Percentiles rank a stretch among this genome's conserved stretches.
phyloP scores from a whole-genome alignment of 2,329 filamentous ascomycete genomes.

The Neobulgaria alba region DNA sequence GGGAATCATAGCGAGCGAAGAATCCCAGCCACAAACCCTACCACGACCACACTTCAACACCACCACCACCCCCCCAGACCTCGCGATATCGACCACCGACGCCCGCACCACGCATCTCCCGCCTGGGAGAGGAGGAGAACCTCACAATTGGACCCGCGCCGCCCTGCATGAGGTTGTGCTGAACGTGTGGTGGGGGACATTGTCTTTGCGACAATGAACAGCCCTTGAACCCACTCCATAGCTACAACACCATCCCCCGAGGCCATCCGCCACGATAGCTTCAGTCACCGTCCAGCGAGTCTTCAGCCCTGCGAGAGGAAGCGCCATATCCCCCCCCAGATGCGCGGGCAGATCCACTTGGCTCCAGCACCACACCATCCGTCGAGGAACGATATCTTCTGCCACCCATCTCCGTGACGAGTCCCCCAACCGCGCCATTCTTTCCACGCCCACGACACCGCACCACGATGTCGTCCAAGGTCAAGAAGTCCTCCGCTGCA shows the following conservation, averaged over 20 bases:
- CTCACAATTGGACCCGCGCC: constrained; percentile 8
- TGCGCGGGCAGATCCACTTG: constrained; percentile 1
- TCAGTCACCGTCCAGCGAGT: too few species aligned
- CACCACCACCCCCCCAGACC: neutral
- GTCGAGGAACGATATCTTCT: neutral
- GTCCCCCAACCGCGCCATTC: neutral
- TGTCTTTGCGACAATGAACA: constrained; percentile 22
- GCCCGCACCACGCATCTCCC: neutral
- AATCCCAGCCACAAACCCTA: neutral
- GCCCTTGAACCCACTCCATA: constrained; percentile 17
- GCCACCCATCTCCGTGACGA: too few species aligned
- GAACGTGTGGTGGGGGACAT: constrained; percentile 5
- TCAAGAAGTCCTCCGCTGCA: constrained; percentile 5
- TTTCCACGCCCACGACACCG: neutral
- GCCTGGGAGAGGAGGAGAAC: neutral
- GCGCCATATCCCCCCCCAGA: constrained; percentile 1
- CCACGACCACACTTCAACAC: neutral
- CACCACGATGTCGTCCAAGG: constrained; percentile 12
- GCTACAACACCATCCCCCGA: constrained; percentile 5
- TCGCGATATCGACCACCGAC: neutral
- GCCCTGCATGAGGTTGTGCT: constrained; percentile 16
- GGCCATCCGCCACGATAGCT: constrained; percentile 2
- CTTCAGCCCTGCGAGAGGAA: neutral
- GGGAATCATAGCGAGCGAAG: neutral
- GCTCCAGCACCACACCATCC: neutral